phyloP scores from a whole-genome alignment of 1,284 basidiomycete genomes.

The Clitocybe nebularis region DNA sequence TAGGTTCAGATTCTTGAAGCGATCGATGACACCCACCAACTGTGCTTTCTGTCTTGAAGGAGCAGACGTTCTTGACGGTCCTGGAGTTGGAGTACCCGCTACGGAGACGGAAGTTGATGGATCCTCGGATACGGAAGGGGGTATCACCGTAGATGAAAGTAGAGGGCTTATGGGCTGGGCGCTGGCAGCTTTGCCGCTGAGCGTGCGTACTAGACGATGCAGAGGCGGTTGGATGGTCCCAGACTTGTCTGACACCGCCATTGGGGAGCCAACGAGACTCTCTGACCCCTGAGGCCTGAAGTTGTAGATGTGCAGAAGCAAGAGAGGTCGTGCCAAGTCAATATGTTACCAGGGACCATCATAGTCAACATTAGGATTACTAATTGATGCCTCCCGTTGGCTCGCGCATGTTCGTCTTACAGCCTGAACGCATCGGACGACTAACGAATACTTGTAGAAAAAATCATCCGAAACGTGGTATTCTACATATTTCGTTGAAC shows the following conservation, averaged over 20 bases:
- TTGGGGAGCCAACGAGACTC: background rate
- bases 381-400: no score
- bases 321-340: background rate
- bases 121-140: background rate
- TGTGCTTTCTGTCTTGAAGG: constrained; percentile 3
- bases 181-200: background rate
- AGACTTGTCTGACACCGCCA: background rate
- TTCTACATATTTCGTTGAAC: no score
- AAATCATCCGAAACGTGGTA: no score
- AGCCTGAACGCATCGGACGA: no score
- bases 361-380: no score
- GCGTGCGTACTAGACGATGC: background rate
- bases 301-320: background rate
- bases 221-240: background rate
- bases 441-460: no score
- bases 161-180: background rate
- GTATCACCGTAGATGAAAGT: background rate
- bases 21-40: constrained; percentile 7
- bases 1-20: constrained; percentile 9
- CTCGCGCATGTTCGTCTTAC: no score
- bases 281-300: background rate
- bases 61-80: background rate
- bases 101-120: background rate
- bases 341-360: no score
- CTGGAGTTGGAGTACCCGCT: background rate